Percentiles rank a stretch among this genome's conserved stretches.
These are phyloP conservation scores for Candida tetrigidarum DNA, from an alignment of 1,139 yeast genomes.

Conservation along the genomic window DNA sequence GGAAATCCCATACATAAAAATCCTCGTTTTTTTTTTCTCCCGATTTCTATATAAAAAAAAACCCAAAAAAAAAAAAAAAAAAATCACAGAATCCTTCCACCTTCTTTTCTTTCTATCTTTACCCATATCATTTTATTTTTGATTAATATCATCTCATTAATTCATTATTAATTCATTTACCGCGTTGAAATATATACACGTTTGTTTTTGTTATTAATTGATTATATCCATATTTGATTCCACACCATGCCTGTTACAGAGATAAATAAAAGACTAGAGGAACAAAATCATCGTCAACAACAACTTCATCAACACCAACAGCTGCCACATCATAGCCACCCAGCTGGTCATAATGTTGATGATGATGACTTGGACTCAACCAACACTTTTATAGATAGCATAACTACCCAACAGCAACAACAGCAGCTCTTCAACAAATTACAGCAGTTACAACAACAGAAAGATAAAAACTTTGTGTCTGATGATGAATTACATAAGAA, in stretches of 20 bases:
- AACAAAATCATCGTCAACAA: slow-evolving; percentile 3
- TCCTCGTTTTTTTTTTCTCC: too few species aligned
- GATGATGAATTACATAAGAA: slow-evolving; percentile 8
- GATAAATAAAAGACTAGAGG: slow-evolving; percentile 7
- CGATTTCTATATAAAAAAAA: too few species aligned
- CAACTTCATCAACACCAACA: slow-evolving; percentile 11
- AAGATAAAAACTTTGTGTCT: slow-evolving; percentile 7
- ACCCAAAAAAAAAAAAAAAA: too few species aligned
- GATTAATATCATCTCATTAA: neutral
- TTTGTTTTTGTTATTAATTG: neutral
- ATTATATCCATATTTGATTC: neutral
- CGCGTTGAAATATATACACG: too few species aligned
- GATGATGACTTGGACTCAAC: slow-evolving; percentile 6
- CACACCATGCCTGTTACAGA: slow-evolving; percentile 18
- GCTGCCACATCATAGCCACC: slow-evolving; percentile 7
- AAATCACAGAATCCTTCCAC: too few species aligned
- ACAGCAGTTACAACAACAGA: slow-evolving; percentile 15
- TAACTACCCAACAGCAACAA: slow-evolving; percentile 13
- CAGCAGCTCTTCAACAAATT: slow-evolving; percentile 13
- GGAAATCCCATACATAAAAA: too few species aligned
- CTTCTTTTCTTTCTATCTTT: too few species aligned
- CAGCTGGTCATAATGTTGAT: slow-evolving; percentile 1
- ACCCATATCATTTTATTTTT: too few species aligned
- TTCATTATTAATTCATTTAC: too few species aligned
- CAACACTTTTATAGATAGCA: slow-evolving; percentile 8